Percentiles rank a stretch among this genome's conserved stretches.
Conservation (phyloP, 176 grass and related monocot species). For the Neostapfia colusana region DNA sequence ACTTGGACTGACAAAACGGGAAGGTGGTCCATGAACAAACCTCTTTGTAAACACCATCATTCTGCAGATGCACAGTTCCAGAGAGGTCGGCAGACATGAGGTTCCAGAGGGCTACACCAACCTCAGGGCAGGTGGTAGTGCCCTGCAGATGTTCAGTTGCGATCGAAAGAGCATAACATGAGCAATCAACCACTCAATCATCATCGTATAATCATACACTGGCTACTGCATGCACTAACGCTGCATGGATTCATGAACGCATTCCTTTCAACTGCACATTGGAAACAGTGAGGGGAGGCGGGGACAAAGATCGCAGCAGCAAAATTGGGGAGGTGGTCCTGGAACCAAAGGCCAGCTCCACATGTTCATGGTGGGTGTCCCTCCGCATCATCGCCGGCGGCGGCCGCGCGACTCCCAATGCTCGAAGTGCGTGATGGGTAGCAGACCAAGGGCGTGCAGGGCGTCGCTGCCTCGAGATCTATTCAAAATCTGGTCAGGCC, state of each 20-base stretch:
- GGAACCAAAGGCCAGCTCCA: constrained; percentile 28
- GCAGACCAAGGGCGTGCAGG: constrained; percentile 39
- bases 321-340: constrained; percentile 45
- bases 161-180: constrained; percentile 27
- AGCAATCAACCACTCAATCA: constrained; percentile 30
- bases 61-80: constrained; percentile 25
- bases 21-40: constrained; percentile 14
- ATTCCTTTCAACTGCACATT: constrained; percentile 40
- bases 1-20: neutral
- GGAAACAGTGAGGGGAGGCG: constrained; percentile 22
- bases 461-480: constrained; percentile 59
- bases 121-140: neutral
- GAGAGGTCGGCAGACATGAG: neutral
- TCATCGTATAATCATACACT: constrained; percentile 49
- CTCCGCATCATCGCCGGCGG: constrained; percentile 33
- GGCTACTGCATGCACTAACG: too few species aligned
- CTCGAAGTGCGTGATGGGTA: constrained; percentile 54
- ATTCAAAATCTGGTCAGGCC: constrained; percentile 39
- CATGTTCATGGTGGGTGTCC: constrained; percentile 46
- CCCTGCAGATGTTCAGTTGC: constrained; percentile 21
- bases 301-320: constrained; percentile 21
- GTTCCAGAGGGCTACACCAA: neutral
- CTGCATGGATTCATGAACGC: constrained; percentile 7
- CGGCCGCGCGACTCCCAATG: constrained; percentile 28
- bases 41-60: neutral